Evolutionary conservation across 768 basidiomycete genomes (phyloP), one percentile per base, ranked within the genome.

Genomic region (Trametes villosa): DNA sequence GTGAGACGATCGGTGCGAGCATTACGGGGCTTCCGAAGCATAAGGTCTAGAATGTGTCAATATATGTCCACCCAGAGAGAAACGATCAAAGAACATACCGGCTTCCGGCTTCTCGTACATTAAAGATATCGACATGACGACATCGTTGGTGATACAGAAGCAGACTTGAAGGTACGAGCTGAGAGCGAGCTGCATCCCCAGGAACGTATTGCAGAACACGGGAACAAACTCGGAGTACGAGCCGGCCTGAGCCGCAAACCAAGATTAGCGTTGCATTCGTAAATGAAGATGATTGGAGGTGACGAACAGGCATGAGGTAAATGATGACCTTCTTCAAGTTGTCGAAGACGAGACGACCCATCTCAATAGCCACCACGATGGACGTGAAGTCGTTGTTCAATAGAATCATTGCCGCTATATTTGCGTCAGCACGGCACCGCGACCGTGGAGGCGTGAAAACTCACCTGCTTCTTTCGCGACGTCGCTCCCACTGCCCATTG

Each of bases 301-400:
- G 68, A 8, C 87, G 44, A 53, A 87, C 81, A 2, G 85, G 84
- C 78, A 86, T 83, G 15, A 83, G 71, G 54, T 83, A 81, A 18
- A 83, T 61, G 6, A 80, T 78, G 17, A 80, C 74, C 75, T 86
- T 83, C 75, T 83, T 80, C 33, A 88, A 74, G 65, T 88, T 88
- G 67, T 87, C 86, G 65, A 83, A 87, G 18, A 84, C 82, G 15
- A 86, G 76, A 36, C 85, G 83, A 38, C 88, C 88, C 69, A 87
- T 86, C 70, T 86, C 78, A 65, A 88, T 81, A 1, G 84, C 88
- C 44, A 79, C 79, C 49, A 85, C 78, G 60, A 89, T 87, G 1
- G 85, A 83, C 1, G 85, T 82, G 64, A 90, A 86, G 68, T 87
- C 85, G 57, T 86, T 83, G 49, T 86, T 77, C 15, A 90, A 77